These are phyloP conservation scores for Aureobasidium zeae DNA, from an alignment of 2,329 filamentous ascomycete species.

Conservation along the genomic window DNA sequence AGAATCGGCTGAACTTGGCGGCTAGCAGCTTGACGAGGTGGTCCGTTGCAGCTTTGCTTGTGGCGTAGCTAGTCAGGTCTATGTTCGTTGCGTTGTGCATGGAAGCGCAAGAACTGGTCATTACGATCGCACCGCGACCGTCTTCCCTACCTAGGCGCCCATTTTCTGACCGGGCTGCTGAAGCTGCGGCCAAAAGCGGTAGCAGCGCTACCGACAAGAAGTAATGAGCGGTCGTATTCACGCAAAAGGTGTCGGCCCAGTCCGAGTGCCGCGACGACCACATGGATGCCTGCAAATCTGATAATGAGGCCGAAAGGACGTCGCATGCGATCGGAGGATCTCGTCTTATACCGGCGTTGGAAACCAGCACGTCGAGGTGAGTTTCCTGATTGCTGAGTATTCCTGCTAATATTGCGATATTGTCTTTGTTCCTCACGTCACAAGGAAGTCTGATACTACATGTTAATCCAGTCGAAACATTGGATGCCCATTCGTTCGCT, in stretches of 20 bases:
- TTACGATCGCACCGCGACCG: slow-evolving; percentile 39
- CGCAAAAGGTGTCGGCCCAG: slow-evolving; percentile 39
- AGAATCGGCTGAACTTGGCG: slow-evolving; percentile 38
- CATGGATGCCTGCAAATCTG: slow-evolving; percentile 39
- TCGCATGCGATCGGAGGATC: slow-evolving; percentile 38
- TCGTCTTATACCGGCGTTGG: slow-evolving; percentile 42
- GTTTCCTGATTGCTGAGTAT: slow-evolving; percentile 30
- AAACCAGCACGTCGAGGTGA: slow-evolving; percentile 41
- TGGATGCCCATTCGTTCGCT: not conserved
- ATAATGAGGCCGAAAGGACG: slow-evolving; percentile 34
- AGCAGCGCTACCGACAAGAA: slow-evolving; percentile 41
- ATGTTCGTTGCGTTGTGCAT: slow-evolving; percentile 46
- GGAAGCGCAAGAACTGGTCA: slow-evolving; percentile 45
- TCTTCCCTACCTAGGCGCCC: slow-evolving; percentile 28
- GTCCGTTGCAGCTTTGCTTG: slow-evolving; percentile 45
- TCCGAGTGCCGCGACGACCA: slow-evolving; percentile 38
- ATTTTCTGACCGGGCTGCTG: slow-evolving; percentile 23
- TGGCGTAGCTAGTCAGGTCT: slow-evolving; percentile 44
- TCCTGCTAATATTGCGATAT: slow-evolving; percentile 29
- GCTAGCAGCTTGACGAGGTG: slow-evolving; percentile 43
- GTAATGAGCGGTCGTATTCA: slow-evolving; percentile 44
- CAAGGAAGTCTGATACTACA: slow-evolving; percentile 21
- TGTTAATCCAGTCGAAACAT: not conserved
- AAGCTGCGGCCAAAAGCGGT: slow-evolving; percentile 36
- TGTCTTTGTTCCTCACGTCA: slow-evolving; percentile 36